Evolutionary conservation across 768 basidiomycete genomes (phyloP), one percentile per base, ranked within the genome.

Genomic region (Mycena olivaceomarginata): DNA sequence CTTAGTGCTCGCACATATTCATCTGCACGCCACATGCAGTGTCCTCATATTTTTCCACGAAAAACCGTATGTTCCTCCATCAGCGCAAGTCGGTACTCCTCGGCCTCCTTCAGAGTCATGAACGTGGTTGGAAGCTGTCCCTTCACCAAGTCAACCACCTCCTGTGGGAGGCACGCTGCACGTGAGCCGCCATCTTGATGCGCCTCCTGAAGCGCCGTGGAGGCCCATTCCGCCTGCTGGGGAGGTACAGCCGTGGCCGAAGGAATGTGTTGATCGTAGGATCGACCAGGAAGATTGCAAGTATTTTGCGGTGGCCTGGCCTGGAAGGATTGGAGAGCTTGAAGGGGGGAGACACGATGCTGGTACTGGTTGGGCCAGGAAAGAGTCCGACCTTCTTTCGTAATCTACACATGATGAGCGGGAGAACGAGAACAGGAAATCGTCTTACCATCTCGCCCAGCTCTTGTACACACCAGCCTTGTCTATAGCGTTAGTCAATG

Each of bases 231-330:
- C 4, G 39, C 56, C 66, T 85, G 86, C 79, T 86, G 87, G 4
- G 82, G 84, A 16, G 83, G 80, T 11, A 87, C 81, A 41, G 80
- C 75, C 39, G 59, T 75, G 4, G 82, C 79, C 6, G 87, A 84
- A 3, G 83, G 83, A n/a, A 81, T 81, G 18, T 85, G 78, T 0
- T 70, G 13, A 76, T 57, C 12, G 79, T 73, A 6, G 87, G 87
- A 70, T 88, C 84, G 66, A 87, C 83, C 70, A 88, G 84, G 81
- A 86, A 85, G 76, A 88, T 79, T 8, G 82, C 82, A 41, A 88
- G 79, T 39, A 88, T 87, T 78, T 86, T 88, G 64, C 86, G 84
- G 66, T 85, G 81, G 13, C 87, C 87, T 0, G 85, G 85, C 67
- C 83, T 83, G n/a, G 83, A 77, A 0, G 76, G 59, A 72, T 88